Evolutionary conservation across 306 rosid genomes (phyloP).

Genomic region (Cucurbita maxima): DNA sequence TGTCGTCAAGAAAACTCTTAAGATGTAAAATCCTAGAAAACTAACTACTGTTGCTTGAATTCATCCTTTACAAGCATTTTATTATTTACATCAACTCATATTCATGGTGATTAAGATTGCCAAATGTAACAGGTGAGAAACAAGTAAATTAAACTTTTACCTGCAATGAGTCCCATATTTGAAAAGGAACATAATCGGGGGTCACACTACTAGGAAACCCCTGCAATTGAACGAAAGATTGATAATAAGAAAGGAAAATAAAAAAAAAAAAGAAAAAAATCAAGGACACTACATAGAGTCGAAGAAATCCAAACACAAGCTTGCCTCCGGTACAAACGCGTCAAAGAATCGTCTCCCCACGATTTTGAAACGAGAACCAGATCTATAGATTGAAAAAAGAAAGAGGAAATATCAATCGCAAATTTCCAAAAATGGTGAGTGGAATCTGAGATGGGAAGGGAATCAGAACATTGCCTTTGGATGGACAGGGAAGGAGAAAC

Average conservation of each 20-base stretch:
- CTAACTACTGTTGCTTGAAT: background rate
- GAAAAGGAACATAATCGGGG: conserved; percentile 85
- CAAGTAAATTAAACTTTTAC: conserved; percentile 13
- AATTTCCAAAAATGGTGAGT: background rate
- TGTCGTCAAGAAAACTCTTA: background rate
- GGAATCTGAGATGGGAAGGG: background rate
- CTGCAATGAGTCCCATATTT: conserved; percentile 91
- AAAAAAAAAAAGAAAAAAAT: background rate
- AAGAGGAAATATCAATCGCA: background rate
- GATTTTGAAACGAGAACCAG: conserved; percentile 49
- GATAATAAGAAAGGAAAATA: background rate
- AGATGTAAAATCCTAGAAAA: background rate
- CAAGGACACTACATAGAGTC: background rate
- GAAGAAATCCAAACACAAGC: conserved; percentile 4
- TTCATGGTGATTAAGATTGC: background rate
- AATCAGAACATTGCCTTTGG: conserved; percentile 24
- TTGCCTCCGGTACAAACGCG: conserved; percentile 94
- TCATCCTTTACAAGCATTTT: background rate
- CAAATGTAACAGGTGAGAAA: background rate
- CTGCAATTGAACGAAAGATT: conserved; percentile 20
- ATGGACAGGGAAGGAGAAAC: conserved; percentile 45
- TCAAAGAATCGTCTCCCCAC: conserved; percentile 62
- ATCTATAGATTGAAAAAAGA: conserved; percentile 22
- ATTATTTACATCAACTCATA: background rate
- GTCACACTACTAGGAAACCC: conserved; percentile 94